Evolutionary conservation across 202 grass and related monocot species (phyloP), one percentile per base, ranked within the genome.

Genomic region (Schoenoplectus tabernaemontani): DNA sequence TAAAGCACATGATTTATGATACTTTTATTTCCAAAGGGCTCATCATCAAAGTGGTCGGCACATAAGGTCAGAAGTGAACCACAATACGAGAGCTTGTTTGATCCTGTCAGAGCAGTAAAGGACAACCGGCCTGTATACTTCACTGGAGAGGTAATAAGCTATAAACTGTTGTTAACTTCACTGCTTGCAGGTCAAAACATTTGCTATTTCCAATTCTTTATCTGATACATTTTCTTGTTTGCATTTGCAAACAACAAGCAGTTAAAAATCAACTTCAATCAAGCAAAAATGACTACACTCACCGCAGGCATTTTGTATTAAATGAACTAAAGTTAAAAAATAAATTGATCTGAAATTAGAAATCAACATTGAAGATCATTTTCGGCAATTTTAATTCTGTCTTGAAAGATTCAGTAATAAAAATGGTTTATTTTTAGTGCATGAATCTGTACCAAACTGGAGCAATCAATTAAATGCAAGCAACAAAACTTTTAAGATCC

Each of bases 31-130:
- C 48, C 65, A 9, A 76, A 94, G 95, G 89, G 91, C 34, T 74
- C 89, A 87, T 78, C 95, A 22, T 93, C 91, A 86, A 87, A 86
- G 78, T 97, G 95, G 95, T 94, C 95, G 19, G 95, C 91, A 66
- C 64, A 94, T 28, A 97, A 83, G 84, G 83, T 97, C 62, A 63
- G 59, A 19, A 39, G 32, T 60, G 89, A 94, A 79, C 43, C 77
- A 47, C n/a, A 79, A 86, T 36, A 70, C 84, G 86, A 73, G 72
- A 87, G 76, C 70, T 78, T 94, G 47, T 97, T 97, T 83, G 95
- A 97, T 68, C 89, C 95, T 73, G 28, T 94, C 57, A 90, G 84
- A 86, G 82, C 91, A 81, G 89, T 82, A 71, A 83, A 94, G 88
- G 91, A 94, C 87, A 81, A 87, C 2, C 83, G 83, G 0, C 87